phyloP scores from a whole-genome alignment of 306 rosid species.

The Glycine tomentella region DNA sequence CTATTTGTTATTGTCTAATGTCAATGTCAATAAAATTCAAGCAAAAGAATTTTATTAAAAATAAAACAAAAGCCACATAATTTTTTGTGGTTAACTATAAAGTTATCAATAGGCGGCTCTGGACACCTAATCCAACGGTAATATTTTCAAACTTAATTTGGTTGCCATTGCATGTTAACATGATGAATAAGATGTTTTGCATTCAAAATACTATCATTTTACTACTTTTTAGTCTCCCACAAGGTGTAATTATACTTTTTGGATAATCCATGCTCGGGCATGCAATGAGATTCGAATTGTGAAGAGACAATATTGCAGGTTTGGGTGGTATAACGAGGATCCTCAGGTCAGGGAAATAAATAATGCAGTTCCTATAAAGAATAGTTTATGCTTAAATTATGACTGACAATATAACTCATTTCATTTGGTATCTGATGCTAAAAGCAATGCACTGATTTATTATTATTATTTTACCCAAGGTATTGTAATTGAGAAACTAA shows the following conservation, averaged over 20 bases:
- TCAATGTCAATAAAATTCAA: neutral
- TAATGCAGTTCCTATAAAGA: too few relatives aligned
- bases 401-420: neutral
- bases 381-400: neutral
- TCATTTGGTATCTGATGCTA: neutral
- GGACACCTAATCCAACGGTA: neutral
- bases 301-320: neutral
- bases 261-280: neutral
- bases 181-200: conserved; percentile 1
- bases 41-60: neutral
- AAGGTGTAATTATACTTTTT: neutral
- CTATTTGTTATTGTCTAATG: neutral
- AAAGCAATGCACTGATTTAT: neutral
- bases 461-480: too few relatives aligned
- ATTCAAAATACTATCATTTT: neutral
- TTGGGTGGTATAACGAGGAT: neutral
- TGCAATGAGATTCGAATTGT: neutral
- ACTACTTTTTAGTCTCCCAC: neutral
- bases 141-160: neutral
- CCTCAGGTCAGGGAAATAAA: neutral
- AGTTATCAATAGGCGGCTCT: neutral
- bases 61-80: neutral
- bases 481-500: too few relatives aligned
- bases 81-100: neutral
- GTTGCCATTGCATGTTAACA: neutral